phyloP scores from a whole-genome alignment of 139 green algal genomes.

The Tetratostichococcus sp. region DNA sequence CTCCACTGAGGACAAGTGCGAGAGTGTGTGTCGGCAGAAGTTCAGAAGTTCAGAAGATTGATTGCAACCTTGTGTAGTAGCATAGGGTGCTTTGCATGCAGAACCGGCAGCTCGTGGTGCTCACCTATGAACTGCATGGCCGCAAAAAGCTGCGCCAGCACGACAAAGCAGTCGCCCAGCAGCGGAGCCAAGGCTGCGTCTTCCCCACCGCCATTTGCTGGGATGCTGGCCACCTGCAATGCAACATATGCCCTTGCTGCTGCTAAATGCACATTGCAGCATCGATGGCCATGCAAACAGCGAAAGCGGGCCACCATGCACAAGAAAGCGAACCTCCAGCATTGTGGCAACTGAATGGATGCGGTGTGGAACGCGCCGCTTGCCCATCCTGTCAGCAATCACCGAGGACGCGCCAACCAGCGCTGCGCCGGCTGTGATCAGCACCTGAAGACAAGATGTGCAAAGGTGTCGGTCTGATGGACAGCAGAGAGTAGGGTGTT shows the following conservation, averaged over 20 bases:
- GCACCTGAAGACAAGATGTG: conserved; percentile 19
- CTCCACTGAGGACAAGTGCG: conserved; percentile 41
- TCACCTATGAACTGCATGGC: conserved; percentile 69
- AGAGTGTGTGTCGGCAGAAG: too few species aligned
- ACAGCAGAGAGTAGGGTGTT: too few species aligned
- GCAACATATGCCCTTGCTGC: too few species aligned
- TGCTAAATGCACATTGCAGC: too few species aligned
- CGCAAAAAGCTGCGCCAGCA: conserved; percentile 58
- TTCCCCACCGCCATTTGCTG: background rate
- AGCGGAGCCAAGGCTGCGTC: conserved; percentile 29
- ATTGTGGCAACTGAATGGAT: background rate
- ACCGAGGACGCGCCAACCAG: conserved; percentile 72
- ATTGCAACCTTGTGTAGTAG: too few species aligned
- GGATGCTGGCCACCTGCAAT: background rate
- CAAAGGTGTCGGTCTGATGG: too few species aligned
- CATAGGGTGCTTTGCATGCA: too few species aligned
- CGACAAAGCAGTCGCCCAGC: conserved; percentile 71
- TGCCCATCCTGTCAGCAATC: conserved; percentile 11
- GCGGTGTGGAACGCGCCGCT: background rate
- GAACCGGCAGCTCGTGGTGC: too few species aligned
- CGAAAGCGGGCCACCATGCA: too few species aligned
- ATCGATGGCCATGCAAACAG: too few species aligned
- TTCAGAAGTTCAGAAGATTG: too few species aligned
- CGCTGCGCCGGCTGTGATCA: conserved; percentile 73
- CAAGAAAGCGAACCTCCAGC: background rate